These are phyloP conservation scores for Globisporangium radiosum DNA, from an alignment of 352 stramenopile genomes.

Conservation along the genomic window DNA sequence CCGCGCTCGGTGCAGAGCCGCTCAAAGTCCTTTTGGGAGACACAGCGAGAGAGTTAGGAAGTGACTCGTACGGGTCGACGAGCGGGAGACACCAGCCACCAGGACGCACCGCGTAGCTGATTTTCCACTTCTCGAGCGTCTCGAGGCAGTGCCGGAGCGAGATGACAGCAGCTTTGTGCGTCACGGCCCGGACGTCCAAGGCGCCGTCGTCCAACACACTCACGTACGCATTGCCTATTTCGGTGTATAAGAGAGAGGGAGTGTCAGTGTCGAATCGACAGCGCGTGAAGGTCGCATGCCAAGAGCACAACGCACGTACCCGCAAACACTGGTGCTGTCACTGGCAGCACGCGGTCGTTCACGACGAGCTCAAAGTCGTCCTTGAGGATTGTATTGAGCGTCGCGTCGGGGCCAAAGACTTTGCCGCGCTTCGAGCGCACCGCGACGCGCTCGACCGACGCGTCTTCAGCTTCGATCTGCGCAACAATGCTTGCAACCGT, in stretches of 20 bases:
- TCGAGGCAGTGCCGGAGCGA: constrained; percentile 66
- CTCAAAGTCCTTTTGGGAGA: constrained; percentile 45
- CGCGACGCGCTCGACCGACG: constrained; percentile 59
- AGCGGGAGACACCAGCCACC: background rate
- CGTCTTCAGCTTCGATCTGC: constrained; percentile 75
- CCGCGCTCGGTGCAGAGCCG: constrained; percentile 60
- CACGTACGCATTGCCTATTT: constrained; percentile 54
- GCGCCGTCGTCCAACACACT: constrained; percentile 67
- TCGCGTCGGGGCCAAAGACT: constrained; percentile 52
- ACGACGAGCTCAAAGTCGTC: constrained; percentile 81
- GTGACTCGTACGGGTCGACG: too few species aligned
- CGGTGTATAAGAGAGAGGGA: background rate
- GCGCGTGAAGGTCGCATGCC: too few species aligned
- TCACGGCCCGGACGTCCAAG: constrained; percentile 71
- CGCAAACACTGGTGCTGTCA: constrained; percentile 64
- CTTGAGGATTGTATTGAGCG: constrained; percentile 58
- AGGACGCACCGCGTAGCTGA: constrained; percentile 39
- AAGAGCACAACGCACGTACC: constrained; percentile 12
- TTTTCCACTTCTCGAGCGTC: constrained; percentile 72
- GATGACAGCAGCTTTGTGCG: constrained; percentile 78
- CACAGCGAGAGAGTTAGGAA: background rate
- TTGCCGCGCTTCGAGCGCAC: constrained; percentile 54
- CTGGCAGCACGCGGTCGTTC: constrained; percentile 70
- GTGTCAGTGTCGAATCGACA: too few species aligned
- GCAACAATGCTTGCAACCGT: constrained; percentile 65